phyloP scores from a whole-genome alignment of 106 monocot genomes.

The Acanthochlamys bracteata region DNA sequence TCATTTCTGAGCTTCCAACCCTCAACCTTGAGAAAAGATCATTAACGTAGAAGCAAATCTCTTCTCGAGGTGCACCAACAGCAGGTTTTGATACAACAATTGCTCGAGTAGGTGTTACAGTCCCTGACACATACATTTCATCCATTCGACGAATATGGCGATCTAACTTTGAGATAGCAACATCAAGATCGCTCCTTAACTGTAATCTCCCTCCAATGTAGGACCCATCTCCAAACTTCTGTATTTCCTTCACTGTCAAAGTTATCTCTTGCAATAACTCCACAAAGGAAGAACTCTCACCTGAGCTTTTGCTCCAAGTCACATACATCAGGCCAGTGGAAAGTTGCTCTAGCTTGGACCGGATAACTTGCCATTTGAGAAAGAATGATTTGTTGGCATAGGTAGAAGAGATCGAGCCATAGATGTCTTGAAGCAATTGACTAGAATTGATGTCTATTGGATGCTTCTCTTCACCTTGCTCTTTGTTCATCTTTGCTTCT shows the following conservation, averaged over 20 bases:
- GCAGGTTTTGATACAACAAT: constrained; percentile 34
- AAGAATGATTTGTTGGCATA: constrained; percentile 25
- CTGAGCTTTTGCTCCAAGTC: not conserved
- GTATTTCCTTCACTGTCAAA: constrained; percentile 19
- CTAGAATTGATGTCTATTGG: constrained; percentile 5
- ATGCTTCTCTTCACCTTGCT: not conserved
- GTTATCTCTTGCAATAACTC: constrained; percentile 17
- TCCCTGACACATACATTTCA: constrained; percentile 30
- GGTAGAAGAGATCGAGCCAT: constrained; percentile 29
- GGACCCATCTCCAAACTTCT: constrained; percentile 20
- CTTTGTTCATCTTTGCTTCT: constrained; percentile 16
- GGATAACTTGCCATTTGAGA: constrained; percentile 57
- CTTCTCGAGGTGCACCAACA: constrained; percentile 22
- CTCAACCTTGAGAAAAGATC: constrained; percentile 34
- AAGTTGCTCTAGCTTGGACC: constrained; percentile 39
- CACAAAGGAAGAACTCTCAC: constrained; percentile 9
- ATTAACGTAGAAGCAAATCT: constrained; percentile 38
- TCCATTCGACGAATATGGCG: constrained; percentile 24
- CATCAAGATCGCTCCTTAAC: constrained; percentile 52
- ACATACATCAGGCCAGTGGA: constrained; percentile 20
- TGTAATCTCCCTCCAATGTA: constrained; percentile 57
- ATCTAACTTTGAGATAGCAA: constrained; percentile 28
- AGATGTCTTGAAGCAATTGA: constrained; percentile 18
- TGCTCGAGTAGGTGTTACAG: constrained; percentile 7
- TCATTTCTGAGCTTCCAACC: constrained; percentile 31